Evolutionary conservation across 2,329 filamentous ascomycete genomes (phyloP), one percentile per base, ranked within the genome.

Genomic region (Dactylella cylindrospora): DNA sequence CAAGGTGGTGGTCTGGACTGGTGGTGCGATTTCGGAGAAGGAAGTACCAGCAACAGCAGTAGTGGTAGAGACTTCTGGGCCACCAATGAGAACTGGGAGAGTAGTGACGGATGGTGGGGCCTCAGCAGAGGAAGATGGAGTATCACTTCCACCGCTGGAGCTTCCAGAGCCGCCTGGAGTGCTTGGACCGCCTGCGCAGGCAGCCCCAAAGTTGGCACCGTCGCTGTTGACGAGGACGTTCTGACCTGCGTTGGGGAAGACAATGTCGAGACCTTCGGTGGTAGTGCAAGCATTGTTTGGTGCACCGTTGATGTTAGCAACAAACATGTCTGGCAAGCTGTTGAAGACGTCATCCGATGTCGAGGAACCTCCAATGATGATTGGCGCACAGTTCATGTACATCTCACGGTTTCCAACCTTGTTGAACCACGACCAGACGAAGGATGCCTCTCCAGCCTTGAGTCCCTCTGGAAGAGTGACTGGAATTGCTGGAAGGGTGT

Each of bases 351-450:
- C 72, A 19, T 51, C 65, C 3, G 66, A 65, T 3, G 51, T 57
- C 52, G 81, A 68, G 35, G 73, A 72, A 46, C 80, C 80, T 0
- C 73, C 74, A 19, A 97, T 78, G 0, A 77, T 79, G 40, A 95
- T 73, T 0, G 88, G 82, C 0, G 86, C 88, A 68, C 91, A 98
- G 79, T 95, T 94, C 90, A 95, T 95, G 79, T 97, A 96, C 79
- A 95, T 89, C 72, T 97, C 93, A 0, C 90, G 84, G 76, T 95
- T 95, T 2, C 93, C 93, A 7, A 95, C 70, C 60, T 85, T 86
- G 74, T 97, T 97, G 74, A 95, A 83, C 93, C 93, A 97, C 0
- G 89, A 89, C 90, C 90, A 97, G 0, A 88, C 88, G 3, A 97
- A 77, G 0, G 84, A 87, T 20, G 86, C 90, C 32, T 90, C 80